Conservation (phyloP, 495 filamentous ascomycete genomes). For the Penicillium steckii region DNA sequence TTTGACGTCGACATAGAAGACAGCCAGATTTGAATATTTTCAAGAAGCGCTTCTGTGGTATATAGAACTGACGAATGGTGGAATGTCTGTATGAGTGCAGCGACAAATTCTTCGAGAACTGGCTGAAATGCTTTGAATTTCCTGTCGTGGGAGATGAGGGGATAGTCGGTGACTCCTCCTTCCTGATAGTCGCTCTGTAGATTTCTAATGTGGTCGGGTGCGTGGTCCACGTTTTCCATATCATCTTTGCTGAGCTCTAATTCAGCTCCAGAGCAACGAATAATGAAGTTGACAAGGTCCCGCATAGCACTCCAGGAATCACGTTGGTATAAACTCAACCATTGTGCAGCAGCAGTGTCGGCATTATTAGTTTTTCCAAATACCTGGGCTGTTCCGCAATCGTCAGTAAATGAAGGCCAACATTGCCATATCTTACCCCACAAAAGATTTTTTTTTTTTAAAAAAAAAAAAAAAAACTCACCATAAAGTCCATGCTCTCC, state of each 20-base stretch:
- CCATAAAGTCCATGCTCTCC: slow-evolving; percentile 75
- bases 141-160: slow-evolving; percentile 79
- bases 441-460: too few species aligned
- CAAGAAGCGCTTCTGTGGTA: slow-evolving; percentile 68
- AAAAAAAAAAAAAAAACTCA: slow-evolving; percentile 35
- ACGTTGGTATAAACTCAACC: slow-evolving; percentile 71
- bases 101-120: slow-evolving; percentile 74
- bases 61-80: slow-evolving; percentile 75
- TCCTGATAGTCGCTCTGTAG: slow-evolving; percentile 78
- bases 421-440: too few species aligned
- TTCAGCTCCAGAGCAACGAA: slow-evolving; percentile 79
- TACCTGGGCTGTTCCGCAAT: slow-evolving; percentile 61
- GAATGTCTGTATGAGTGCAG: slow-evolving; percentile 67
- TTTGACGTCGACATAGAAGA: slow-evolving; percentile 78
- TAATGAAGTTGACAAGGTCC: slow-evolving; percentile 85
- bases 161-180: slow-evolving; percentile 83
- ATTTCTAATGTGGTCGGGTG: slow-evolving; percentile 64
- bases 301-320: slow-evolving; percentile 67
- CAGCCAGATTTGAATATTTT: slow-evolving; percentile 85
- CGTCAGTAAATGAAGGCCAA: not conserved
- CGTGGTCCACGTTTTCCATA: slow-evolving; percentile 82
- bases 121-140: slow-evolving; percentile 70
- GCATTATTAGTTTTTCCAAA: slow-evolving; percentile 68
- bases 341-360: slow-evolving; percentile 76
- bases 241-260: slow-evolving; percentile 71